Evolutionary conservation across 1,284 basidiomycete species (phyloP), one percentile per base, ranked within the genome.

Genomic region (Cystobasidium slooffiae): DNA sequence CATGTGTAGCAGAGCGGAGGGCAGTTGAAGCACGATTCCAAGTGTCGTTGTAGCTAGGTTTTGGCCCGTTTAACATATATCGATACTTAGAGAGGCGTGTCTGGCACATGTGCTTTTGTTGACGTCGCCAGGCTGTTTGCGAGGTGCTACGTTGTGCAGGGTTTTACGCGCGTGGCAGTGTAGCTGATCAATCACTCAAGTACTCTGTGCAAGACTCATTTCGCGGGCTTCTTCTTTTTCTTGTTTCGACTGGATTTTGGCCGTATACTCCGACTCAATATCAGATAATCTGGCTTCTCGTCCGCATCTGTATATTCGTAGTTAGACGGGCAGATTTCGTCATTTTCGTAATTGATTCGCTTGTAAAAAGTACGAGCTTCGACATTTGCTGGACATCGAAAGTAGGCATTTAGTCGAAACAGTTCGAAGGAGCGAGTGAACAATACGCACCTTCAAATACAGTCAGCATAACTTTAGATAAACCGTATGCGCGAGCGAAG

Each of bases 381-480:
- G 14, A 31, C 47, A 43, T 73, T 73, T 37, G 70, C 70, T 73
- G 51, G 31, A 20, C 9, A 39, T 14, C 16, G 49, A 68, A n/a
- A 55, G 6, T n/a, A 43, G 20, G 5, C 12, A 9, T 5, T 37
- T 43, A 59, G 39, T 12, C 14, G n/a, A 14, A 18, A 9, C 22
- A 10, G 1, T 31, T 10, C 53, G 39, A 37, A 43, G 7, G 20
- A 41, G 31, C 31, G 31, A 31, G 14, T 18, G n/a, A 20, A 18
- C 6, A 24, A 59, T 14, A 41, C 75, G 12, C 43, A 79, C 79
- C 59, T 55, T 75, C 76, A 68, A 80, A 78, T 0, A 77, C 78
- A 12, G 78, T 80, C 59, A 80, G 62, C 77, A 80, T 79, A 3
- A 69, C 65, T 64, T 80, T 80, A 31, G 74, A 65, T 74, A 80